A percentile compares a stretch with the other conserved stretches of the same genome.
Conservation (phyloP, 768 basidiomycete species). For the Phaeolepiota aurea region DNA sequence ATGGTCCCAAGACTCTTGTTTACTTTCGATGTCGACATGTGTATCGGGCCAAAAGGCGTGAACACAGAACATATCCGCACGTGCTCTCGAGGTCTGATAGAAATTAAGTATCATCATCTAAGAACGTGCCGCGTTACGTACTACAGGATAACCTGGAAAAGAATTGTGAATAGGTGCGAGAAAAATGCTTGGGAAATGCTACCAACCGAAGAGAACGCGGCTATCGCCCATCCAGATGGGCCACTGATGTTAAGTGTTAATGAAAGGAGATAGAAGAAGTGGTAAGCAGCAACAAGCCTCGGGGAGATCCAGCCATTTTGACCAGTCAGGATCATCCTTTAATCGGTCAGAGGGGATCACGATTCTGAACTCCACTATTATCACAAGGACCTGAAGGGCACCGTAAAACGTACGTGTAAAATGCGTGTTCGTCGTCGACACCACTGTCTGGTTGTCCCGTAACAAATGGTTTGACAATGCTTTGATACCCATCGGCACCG, state of each 20-base stretch:
- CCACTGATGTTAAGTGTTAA: slow-evolving; percentile 12
- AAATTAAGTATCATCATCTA: slow-evolving; percentile 3
- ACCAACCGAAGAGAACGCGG: slow-evolving; percentile 8
- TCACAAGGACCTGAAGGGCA: slow-evolving; percentile 1
- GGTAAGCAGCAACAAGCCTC: too few relatives aligned
- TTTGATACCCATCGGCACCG: slow-evolving; percentile 41
- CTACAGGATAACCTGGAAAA: slow-evolving; percentile 19
- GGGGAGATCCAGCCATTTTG: slow-evolving; percentile 17
- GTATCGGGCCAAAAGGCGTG: slow-evolving; percentile 30
- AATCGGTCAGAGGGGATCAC: slow-evolving; percentile 27
- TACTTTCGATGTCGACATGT: slow-evolving; percentile 14
- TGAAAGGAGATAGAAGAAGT: too few relatives aligned
- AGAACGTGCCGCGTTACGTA: slow-evolving; percentile 9
- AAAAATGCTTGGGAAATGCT: too few relatives aligned
- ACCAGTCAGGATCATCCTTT: slow-evolving; percentile 28
- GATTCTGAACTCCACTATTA: slow-evolving; percentile 15
- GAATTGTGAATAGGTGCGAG: too few relatives aligned
- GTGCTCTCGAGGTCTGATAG: slow-evolving; percentile 19
- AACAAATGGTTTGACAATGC: slow-evolving; percentile 28
- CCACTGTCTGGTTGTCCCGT: slow-evolving; percentile 20
- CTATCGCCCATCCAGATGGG: slow-evolving; percentile 23
- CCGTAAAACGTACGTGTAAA: slow-evolving; percentile 27
- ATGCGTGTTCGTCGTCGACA: slow-evolving; percentile 16
- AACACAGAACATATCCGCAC: slow-evolving; percentile 24
- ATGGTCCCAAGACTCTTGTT: slow-evolving; percentile 24